Percentiles rank a stretch among this genome's conserved stretches.
phyloP scores from a whole-genome alignment of 129 eudicot genomes.

The Centrapalus pauciflorus region DNA sequence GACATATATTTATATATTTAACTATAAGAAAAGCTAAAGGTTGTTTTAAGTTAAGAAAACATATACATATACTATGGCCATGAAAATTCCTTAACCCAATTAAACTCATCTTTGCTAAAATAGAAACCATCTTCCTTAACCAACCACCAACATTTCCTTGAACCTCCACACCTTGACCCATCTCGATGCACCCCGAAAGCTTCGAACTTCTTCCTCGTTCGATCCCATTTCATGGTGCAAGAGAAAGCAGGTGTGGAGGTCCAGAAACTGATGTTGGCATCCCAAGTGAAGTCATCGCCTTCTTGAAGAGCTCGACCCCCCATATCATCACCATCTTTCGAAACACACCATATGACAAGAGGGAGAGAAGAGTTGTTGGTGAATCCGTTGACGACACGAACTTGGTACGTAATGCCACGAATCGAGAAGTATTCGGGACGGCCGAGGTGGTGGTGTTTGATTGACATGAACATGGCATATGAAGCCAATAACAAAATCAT shows the following conservation, averaged over 20 bases:
- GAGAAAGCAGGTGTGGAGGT: constrained; percentile 19
- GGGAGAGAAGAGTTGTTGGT: constrained; percentile 53
- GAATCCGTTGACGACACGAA: constrained; percentile 53
- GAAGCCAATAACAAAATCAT: constrained; percentile 21
- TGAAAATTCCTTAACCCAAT: constrained; percentile 44
- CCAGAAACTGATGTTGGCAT: constrained; percentile 26
- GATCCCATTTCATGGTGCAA: constrained; percentile 56
- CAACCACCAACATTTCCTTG: constrained; percentile 41
- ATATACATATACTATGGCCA: constrained; percentile 28
- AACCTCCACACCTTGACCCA: constrained; percentile 22
- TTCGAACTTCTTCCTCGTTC: constrained; percentile 32
- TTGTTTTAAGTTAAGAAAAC: background rate
- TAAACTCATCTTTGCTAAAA: constrained; percentile 34
- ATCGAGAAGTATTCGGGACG: constrained; percentile 16
- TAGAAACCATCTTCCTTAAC: constrained; percentile 63
- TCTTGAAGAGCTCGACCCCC: constrained; percentile 63
- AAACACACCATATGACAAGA: constrained; percentile 42
- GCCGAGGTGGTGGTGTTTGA: constrained; percentile 8
- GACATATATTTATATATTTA: too few relatives aligned
- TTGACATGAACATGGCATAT: constrained; percentile 13
- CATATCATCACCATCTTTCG: constrained; percentile 26
- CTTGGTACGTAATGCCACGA: constrained; percentile 30
- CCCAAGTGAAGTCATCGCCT: constrained; percentile 56
- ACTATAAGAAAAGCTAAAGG: too few relatives aligned
- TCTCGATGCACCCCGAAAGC: constrained; percentile 31